Conservation (phyloP, 108 stramenopile species). For the Pseudonitzschia pungens region DNA sequence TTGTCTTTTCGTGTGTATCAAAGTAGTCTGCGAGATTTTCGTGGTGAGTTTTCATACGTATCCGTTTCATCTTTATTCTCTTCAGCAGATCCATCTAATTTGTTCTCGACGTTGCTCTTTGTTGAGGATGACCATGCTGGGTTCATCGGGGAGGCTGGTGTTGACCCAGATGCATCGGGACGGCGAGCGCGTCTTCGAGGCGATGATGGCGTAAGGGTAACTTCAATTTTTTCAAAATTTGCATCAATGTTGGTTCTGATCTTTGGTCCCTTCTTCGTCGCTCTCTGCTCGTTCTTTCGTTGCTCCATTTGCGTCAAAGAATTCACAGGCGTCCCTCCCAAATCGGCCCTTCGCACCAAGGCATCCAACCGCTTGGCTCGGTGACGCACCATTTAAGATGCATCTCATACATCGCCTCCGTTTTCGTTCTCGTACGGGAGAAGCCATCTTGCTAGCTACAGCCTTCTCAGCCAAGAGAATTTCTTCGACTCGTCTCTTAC, state of each 20-base stretch:
- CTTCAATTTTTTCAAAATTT: conserved; percentile 1
- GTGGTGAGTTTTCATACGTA: neutral
- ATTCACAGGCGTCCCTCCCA: conserved; percentile 15
- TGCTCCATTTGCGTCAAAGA: conserved; percentile 1
- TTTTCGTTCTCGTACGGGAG: neutral
- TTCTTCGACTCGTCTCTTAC: conserved; percentile 14
- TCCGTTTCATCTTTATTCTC: conserved; percentile 2
- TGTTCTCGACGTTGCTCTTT: neutral
- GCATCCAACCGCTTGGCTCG: conserved; percentile 9
- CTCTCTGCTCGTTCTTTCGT: neutral
- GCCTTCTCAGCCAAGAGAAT: neutral
- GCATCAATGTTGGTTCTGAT: neutral
- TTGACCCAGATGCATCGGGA: conserved; percentile 7
- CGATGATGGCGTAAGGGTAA: neutral
- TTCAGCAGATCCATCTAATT: neutral
- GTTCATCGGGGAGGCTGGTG: neutral
- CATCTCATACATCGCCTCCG: conserved; percentile 18
- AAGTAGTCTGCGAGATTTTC: conserved; percentile 1
- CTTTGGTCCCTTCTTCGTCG: neutral
- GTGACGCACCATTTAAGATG: neutral
- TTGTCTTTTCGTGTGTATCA: neutral
- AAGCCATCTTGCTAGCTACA: neutral
- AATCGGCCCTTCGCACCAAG: conserved; percentile 16
- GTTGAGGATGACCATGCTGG: neutral
- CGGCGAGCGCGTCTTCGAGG: neutral